Evolutionary conservation across 106 monocot species (phyloP).

Genomic region (Acorus gramineus): DNA sequence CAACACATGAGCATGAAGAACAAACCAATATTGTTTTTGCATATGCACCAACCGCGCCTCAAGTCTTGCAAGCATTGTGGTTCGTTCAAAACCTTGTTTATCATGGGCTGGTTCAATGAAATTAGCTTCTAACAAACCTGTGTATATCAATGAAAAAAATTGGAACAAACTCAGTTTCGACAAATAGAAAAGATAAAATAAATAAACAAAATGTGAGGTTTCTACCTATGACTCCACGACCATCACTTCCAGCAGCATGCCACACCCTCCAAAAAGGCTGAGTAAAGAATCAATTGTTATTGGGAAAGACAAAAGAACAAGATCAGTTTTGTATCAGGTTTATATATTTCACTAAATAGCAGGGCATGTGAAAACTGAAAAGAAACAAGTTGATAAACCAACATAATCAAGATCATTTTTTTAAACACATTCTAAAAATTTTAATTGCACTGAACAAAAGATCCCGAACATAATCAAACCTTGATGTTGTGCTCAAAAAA

Average conservation of each 20-base stretch:
- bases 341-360: no score
- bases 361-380: not conserved
- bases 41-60: constrained; percentile 63
- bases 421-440: no score
- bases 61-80: constrained; percentile 84
- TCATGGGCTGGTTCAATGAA: constrained; percentile 99
- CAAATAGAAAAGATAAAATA: not conserved
- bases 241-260: constrained; percentile 99
- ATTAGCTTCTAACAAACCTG: constrained; percentile 94
- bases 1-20: constrained; percentile 2
- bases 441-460: no score
- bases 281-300: not conserved
- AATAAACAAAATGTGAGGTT: not conserved
- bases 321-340: not conserved
- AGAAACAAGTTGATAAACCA: not conserved
- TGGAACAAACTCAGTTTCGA: not conserved
- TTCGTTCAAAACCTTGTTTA: constrained; percentile 91
- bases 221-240: constrained; percentile 91
- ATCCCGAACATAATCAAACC: constrained; percentile 20
- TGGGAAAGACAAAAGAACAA: not conserved
- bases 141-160: not conserved
- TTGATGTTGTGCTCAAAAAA: no score
- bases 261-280: constrained; percentile 98
- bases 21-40: constrained; percentile 86
- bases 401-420: no score